phyloP scores from a whole-genome alignment of 345 rosid genomes.

The Erysimum cheiranthoides region DNA sequence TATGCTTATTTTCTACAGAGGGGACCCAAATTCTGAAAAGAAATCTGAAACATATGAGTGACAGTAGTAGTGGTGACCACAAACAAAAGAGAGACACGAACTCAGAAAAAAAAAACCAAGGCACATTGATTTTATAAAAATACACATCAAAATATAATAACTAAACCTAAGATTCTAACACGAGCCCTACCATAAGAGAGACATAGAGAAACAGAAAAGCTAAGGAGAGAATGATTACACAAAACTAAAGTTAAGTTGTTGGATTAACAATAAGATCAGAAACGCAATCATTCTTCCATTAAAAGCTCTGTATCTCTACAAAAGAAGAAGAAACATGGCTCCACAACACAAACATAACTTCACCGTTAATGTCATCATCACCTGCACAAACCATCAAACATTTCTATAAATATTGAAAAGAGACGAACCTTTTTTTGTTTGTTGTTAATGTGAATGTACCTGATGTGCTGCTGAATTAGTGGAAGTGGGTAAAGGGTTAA shows the following conservation, averaged over 20 bases:
- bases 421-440: not conserved
- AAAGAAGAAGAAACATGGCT: constrained; percentile 36
- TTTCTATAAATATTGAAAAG: not conserved
- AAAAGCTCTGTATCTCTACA: constrained; percentile 20
- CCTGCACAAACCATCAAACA: constrained; percentile 35
- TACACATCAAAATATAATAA: constrained; percentile 21
- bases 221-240: constrained; percentile 40
- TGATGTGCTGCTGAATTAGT: constrained; percentile 44
- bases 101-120: constrained; percentile 3
- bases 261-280: constrained; percentile 31
- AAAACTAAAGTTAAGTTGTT: constrained; percentile 33
- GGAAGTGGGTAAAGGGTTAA: constrained; percentile 73
- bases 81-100: not conserved
- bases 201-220: constrained; percentile 1
- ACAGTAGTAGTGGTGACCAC: constrained; percentile 37
- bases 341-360: constrained; percentile 36
- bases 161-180: constrained; percentile 40
- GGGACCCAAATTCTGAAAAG: constrained; percentile 36
- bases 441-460: constrained; percentile 28
- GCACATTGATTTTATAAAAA: constrained; percentile 21
- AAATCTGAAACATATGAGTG: constrained; percentile 38
- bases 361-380: constrained; percentile 37
- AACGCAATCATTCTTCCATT: constrained; percentile 36
- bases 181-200: constrained; percentile 38
- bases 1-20: constrained; percentile 15